Evolutionary conservation across 192 early-diverging fungal species (phyloP).

Genomic region (Podila verticillata): DNA sequence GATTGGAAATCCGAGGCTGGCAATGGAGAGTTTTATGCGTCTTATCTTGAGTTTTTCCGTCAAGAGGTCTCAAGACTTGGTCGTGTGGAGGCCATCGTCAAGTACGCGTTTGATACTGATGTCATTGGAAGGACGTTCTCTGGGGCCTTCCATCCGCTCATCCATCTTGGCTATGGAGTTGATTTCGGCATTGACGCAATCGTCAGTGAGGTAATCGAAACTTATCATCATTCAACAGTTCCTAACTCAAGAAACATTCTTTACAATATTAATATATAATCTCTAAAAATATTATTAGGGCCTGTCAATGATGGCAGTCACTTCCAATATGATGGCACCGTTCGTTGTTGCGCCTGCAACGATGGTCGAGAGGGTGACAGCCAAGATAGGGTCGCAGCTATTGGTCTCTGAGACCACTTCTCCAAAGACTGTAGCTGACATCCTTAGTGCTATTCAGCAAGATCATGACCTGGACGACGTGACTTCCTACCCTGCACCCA

Average conservation of each 20-base stretch:
- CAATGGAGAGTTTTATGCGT: slow-evolving; percentile 53
- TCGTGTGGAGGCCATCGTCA: slow-evolving; percentile 37
- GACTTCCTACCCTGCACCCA: neutral
- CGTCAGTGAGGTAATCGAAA: no score
- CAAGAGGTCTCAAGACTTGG: slow-evolving; percentile 54
- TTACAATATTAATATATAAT: no score
- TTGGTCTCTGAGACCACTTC: slow-evolving; percentile 1
- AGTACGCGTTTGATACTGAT: slow-evolving; percentile 58
- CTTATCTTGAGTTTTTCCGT: slow-evolving; percentile 60
- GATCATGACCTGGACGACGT: slow-evolving; percentile 42
- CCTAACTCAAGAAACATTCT: no score
- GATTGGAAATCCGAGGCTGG: slow-evolving; percentile 52
- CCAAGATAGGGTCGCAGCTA: slow-evolving; percentile 20
- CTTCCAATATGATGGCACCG: slow-evolving; percentile 24
- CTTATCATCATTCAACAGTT: no score
- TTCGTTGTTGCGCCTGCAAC: slow-evolving; percentile 14
- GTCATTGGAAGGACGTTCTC: slow-evolving; percentile 56
- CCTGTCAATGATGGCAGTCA: slow-evolving; percentile 59
- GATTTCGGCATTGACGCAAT: slow-evolving; percentile 66
- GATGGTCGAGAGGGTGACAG: neutral
- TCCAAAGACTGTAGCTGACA: slow-evolving; percentile 46
- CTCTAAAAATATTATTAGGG: no score
- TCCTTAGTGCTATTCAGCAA: slow-evolving; percentile 41
- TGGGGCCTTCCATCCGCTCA: slow-evolving; percentile 68
- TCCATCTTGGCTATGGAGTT: slow-evolving; percentile 70